Conservation (phyloP, 2,329 filamentous ascomycete genomes). For the Penicillium olsonii region DNA sequence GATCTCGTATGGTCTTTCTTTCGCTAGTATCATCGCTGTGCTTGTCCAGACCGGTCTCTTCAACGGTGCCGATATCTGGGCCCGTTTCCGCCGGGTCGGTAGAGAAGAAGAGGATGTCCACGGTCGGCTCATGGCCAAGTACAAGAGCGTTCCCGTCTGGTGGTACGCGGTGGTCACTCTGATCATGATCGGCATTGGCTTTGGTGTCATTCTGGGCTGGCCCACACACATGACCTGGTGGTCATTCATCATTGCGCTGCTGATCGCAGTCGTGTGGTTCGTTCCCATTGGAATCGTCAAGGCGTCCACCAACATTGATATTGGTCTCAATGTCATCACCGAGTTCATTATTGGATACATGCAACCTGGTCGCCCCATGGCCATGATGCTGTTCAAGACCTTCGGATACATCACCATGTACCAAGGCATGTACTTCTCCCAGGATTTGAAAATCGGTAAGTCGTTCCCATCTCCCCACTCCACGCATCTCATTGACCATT, state of each 20-base stretch:
- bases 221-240: conserved; percentile 72
- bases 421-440: conserved; percentile 65
- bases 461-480: neutral
- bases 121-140: conserved; percentile 58
- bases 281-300: conserved; percentile 65
- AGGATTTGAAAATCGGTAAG: conserved; percentile 63
- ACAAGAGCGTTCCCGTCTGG: conserved; percentile 58
- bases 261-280: conserved; percentile 64
- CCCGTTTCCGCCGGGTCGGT: conserved; percentile 61
- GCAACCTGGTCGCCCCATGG: conserved; percentile 68
- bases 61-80: conserved; percentile 67
- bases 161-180: conserved; percentile 56
- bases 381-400: conserved; percentile 78
- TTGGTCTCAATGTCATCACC: conserved; percentile 72
- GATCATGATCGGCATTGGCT: conserved; percentile 52
- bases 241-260: conserved; percentile 68
- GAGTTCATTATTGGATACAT: conserved; percentile 74
- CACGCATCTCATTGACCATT: neutral
- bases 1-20: conserved; percentile 69
- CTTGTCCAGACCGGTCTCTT: conserved; percentile 69
- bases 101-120: conserved; percentile 58
- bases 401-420: conserved; percentile 70
- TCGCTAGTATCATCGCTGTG: conserved; percentile 69
- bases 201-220: conserved; percentile 54
- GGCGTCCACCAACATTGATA: conserved; percentile 66